Conservation (phyloP, 441 rosid genomes). For the Bocquillonia castaneifolia region DNA sequence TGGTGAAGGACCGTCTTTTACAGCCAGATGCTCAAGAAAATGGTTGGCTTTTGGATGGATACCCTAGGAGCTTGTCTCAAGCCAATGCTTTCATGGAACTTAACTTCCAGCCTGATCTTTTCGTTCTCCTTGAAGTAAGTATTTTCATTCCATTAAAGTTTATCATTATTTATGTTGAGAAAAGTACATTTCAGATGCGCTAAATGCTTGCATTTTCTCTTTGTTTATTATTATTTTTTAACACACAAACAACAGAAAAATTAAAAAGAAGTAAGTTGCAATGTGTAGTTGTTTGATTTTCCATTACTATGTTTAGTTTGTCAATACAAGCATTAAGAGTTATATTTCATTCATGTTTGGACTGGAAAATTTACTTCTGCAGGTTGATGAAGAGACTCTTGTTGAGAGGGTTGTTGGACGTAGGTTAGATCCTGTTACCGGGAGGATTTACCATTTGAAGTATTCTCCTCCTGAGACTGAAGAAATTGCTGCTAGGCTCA, state of each 20-base stretch:
- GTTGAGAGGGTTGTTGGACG: constrained; percentile 94
- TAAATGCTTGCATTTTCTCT: background rate
- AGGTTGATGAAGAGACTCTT: constrained; percentile 86
- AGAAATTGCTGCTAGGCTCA: constrained; percentile 79
- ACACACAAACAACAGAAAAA: background rate
- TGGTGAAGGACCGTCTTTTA: constrained; percentile 78
- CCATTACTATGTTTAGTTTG: background rate
- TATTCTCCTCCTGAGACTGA: constrained; percentile 84
- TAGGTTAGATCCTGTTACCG: constrained; percentile 85
- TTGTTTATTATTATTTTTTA: background rate
- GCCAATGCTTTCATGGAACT: constrained; percentile 67
- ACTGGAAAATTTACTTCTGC: constrained; percentile 19
- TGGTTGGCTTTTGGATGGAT: constrained; percentile 98
- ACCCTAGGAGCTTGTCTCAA: constrained; percentile 86
- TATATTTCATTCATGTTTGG: constrained; percentile 4
- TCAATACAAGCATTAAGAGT: background rate
- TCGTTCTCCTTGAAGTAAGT: constrained; percentile 77
- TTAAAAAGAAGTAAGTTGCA: background rate
- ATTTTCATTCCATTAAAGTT: constrained; percentile 5
- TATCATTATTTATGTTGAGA: background rate
- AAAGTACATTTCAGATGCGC: background rate
- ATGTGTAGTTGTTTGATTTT: background rate
- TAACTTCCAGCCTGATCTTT: constrained; percentile 70
- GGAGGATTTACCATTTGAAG: constrained; percentile 87
- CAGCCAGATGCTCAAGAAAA: constrained; percentile 67